Base-by-base conservation (phyloP, 345 rosid species). In the Abelmoschus esculentus region DNA sequence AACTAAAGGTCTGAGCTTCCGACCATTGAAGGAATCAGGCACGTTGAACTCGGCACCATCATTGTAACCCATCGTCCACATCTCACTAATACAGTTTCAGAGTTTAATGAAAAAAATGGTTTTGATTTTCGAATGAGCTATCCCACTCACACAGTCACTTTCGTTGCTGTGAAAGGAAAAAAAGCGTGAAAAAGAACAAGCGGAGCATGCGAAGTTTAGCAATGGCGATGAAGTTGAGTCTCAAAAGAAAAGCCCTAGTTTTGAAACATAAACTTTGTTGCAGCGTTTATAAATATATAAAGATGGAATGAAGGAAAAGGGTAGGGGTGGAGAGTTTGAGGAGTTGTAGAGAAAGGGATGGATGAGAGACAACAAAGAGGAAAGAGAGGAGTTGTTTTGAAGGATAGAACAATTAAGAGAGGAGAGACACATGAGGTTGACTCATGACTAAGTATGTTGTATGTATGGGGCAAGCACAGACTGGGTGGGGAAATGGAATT, bases 41-140 rank as follows among this genome's bases (percentile, higher is more conserved):
- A 87, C 73, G 83, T 85, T 81, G 79, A 86, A 80, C 36, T 87
- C 84, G 57, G 82, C 89, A 36, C 87, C 85, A 52, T 91, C 96
- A 65, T 78, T 83, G 81, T 84, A 93, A 69, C 87, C 98, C 95
- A 93, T 84, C 88, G 79, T 93, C 97, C 97, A 91, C 97, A 91
- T 93, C 73, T 81, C 75, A 40, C 11, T 40, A 47, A 14, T 47
- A 47, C 13, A 47, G 52, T 47, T 11, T 54, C 18, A 54, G 58
- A 29, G 58, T 54, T 54, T 54, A 54, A 19, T 7, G 26, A 18
- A 54, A 54, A 53, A 53, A 54, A 19, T 32, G 42, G n/a, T 36
- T 36, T 36, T 36, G 40, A 36, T 36, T 36, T 0, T 70, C 58
- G 8, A 55, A 69, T 69, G 72, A 46, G 13, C 19, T 68, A 11